A percentile compares a stretch with the other conserved stretches of the same genome.
Conservation (phyloP, 176 grass and related monocot species). For the Zoysia pacifica region DNA sequence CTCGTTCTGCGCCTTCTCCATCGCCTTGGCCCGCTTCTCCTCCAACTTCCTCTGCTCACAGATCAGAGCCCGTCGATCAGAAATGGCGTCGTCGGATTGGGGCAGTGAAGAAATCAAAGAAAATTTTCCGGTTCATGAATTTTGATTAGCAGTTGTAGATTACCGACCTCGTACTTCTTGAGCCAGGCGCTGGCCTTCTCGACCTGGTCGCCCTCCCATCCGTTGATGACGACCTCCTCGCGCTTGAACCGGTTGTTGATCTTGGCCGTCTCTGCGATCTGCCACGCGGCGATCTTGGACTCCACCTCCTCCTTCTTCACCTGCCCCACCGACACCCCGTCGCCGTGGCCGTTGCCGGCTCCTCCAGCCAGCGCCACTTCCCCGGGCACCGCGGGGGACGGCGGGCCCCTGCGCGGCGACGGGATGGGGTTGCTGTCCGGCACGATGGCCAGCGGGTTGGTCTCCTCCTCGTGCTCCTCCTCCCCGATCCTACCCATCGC, state of each 20-base stretch:
- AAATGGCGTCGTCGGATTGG: not conserved
- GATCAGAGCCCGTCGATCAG: not conserved
- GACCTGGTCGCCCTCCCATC: constrained; percentile 81
- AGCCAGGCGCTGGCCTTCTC: constrained; percentile 79
- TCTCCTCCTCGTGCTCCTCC: constrained; percentile 89
- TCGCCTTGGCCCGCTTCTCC: constrained; percentile 86
- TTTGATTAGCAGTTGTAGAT: not conserved
- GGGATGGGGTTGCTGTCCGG: constrained; percentile 84
- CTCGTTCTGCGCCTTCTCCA: constrained; percentile 97
- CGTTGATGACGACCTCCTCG: constrained; percentile 89
- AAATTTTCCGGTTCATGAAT: not conserved
- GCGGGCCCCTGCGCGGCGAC: constrained; percentile 53
- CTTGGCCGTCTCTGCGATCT: constrained; percentile 91
- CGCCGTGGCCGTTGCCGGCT: not conserved
- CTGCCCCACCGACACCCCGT: constrained; percentile 52
- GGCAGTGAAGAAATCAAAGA: not conserved
- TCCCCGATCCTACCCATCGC: constrained; percentile 55
- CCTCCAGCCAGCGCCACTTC: too few species aligned
- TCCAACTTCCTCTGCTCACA: constrained; percentile 85
- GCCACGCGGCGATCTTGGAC: constrained; percentile 95
- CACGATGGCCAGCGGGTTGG: constrained; percentile 87
- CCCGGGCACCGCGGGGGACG: constrained; percentile 3
- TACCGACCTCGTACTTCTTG: constrained; percentile 89
- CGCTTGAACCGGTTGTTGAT: constrained; percentile 94
- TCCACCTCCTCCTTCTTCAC: constrained; percentile 97